These are phyloP conservation scores for Edaphochlamys debaryana DNA, from an alignment of 139 green algal species.

Conservation along the genomic window DNA sequence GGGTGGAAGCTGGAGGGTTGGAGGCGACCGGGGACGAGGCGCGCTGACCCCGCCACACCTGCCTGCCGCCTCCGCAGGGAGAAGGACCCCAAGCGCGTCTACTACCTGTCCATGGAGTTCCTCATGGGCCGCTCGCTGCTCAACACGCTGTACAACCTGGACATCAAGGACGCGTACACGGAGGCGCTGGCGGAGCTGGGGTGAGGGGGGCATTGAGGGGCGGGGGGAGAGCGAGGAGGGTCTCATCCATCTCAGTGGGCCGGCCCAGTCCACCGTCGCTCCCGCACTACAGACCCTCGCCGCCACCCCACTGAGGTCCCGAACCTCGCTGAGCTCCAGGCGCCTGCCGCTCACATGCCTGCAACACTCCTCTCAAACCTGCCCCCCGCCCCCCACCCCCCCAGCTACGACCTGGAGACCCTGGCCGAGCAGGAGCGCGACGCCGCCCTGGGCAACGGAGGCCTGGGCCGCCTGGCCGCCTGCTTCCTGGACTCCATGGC, in stretches of 20 bases:
- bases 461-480: conserved; percentile 95
- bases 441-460: conserved; percentile 97
- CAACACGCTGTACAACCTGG: conserved; percentile 96
- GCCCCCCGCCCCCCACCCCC: not conserved
- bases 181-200: conserved; percentile 73
- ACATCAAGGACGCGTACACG: conserved; percentile 85
- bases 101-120: conserved; percentile 99
- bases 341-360: too few relatives aligned
- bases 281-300: too few relatives aligned
- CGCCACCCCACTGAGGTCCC: too few relatives aligned
- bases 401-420: conserved; percentile 78
- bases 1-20: too few relatives aligned
- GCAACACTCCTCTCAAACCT: too few relatives aligned
- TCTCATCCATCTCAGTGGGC: too few relatives aligned
- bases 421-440: conserved; percentile 73
- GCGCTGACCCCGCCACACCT: too few relatives aligned
- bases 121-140: conserved; percentile 94
- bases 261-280: too few relatives aligned
- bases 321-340: too few relatives aligned
- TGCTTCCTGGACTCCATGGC: conserved; percentile 99
- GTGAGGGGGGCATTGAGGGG: not conserved
- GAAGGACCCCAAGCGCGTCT: conserved; percentile 93
- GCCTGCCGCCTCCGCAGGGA: conserved; percentile 71
- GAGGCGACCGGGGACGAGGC: too few relatives aligned
- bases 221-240: not conserved